A percentile compares a stretch with the other conserved stretches of the same genome.
phyloP scores from a whole-genome alignment of 768 basidiomycete species.

The Botryobasidium botryosum region DNA sequence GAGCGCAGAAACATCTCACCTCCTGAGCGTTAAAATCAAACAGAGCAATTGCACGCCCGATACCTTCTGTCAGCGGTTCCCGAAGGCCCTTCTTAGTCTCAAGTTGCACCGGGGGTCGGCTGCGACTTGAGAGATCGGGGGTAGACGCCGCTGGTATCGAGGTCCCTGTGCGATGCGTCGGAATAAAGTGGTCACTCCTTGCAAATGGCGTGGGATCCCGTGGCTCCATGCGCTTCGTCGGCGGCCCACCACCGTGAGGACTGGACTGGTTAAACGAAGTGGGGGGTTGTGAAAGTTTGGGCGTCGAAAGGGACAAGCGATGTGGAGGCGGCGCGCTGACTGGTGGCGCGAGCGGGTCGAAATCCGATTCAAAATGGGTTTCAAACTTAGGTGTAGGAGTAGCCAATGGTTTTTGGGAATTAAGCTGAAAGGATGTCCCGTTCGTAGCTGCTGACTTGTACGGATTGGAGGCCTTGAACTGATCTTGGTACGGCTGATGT shows the following conservation, averaged over 20 bases:
- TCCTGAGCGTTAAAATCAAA: conserved; percentile 9
- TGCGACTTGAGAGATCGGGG: background rate
- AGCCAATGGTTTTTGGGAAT: background rate
- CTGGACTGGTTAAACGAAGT: background rate
- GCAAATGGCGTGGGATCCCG: background rate
- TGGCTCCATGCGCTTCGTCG: background rate
- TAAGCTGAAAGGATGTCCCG: too few species aligned
- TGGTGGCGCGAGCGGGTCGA: background rate
- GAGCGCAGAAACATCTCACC: conserved; percentile 1
- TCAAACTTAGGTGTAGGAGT: conserved; percentile 3
- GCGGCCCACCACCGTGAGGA: background rate
- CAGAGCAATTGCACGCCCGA: conserved; percentile 7
- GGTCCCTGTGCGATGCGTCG: background rate
- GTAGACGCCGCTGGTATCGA: too few species aligned
- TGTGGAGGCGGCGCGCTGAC: background rate
- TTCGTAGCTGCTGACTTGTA: too few species aligned
- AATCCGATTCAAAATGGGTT: conserved; percentile 11
- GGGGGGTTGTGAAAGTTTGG: background rate
- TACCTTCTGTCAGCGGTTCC: conserved; percentile 1
- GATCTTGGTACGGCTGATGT: too few species aligned
- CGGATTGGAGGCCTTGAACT: too few species aligned
- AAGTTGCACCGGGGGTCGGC: conserved; percentile 1
- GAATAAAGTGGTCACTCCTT: background rate
- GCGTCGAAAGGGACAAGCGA: background rate
- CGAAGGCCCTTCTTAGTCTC: conserved; percentile 3